Percentiles rank a stretch among this genome's conserved stretches.
Evolutionary conservation across 2,329 filamentous ascomycete species (phyloP).

Genomic region (Paecilomyces sp.): DNA sequence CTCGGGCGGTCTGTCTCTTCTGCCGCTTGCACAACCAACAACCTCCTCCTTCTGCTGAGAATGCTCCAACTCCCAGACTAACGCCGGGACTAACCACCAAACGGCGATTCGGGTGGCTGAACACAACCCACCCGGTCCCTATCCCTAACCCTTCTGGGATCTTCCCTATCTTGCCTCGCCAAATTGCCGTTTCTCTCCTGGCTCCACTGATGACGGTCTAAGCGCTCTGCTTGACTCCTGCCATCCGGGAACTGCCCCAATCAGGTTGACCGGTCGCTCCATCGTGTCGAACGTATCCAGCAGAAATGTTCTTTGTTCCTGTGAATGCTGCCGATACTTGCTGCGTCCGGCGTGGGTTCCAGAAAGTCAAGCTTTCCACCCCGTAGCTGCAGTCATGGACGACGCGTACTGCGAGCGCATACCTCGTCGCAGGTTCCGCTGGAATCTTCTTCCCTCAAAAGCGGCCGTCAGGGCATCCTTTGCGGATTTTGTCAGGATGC

Average conservation of each 20-base stretch:
- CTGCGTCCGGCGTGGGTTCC: background rate
- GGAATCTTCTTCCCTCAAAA: background rate
- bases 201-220: background rate
- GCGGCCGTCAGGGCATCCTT: background rate
- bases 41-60: no score
- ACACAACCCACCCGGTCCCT: background rate
- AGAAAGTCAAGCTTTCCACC: background rate
- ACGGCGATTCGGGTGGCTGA: background rate
- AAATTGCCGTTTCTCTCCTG: background rate
- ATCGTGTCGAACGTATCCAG: background rate
- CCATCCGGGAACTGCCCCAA: background rate
- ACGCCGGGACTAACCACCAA: no score
- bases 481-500: background rate
- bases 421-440: background rate
- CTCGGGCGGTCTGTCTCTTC: background rate
- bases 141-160: background rate
- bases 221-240: background rate
- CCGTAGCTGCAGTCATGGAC: background rate
- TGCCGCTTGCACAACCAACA: background rate
- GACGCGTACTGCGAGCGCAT: background rate
- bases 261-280: background rate
- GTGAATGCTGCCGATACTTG: background rate
- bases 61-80: no score
- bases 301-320: background rate
- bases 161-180: background rate